Evolutionary conservation across 2,329 filamentous ascomycete genomes (phyloP).

Genomic region (Botryotinia convoluta): DNA sequence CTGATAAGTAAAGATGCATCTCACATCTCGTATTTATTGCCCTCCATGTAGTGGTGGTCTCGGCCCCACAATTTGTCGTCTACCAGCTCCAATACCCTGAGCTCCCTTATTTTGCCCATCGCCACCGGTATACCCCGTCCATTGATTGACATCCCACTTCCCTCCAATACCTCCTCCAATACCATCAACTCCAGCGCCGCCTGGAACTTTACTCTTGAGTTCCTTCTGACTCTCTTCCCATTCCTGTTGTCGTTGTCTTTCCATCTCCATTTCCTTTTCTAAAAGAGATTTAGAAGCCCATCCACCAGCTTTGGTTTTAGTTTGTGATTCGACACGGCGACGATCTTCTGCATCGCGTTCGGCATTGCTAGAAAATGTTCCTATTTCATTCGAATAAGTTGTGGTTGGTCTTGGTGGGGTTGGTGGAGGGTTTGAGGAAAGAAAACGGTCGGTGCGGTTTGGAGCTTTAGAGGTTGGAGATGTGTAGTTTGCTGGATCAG

Average conservation of each 20-base stretch:
- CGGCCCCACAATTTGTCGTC: slow-evolving; percentile 77
- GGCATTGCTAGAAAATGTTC: slow-evolving; percentile 42
- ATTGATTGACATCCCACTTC: slow-evolving; percentile 58
- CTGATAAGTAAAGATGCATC: background rate
- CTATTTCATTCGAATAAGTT: slow-evolving; percentile 43
- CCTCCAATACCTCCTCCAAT: slow-evolving; percentile 65
- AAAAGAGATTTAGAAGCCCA: slow-evolving; percentile 55
- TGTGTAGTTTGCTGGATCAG: slow-evolving; percentile 37
- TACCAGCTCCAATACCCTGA: slow-evolving; percentile 65
- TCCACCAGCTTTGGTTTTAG: slow-evolving; percentile 51
- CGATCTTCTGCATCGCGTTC: slow-evolving; percentile 52
- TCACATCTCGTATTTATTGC: background rate
- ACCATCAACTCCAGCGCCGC: slow-evolving; percentile 54
- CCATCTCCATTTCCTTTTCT: slow-evolving; percentile 60
- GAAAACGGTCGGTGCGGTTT: slow-evolving; percentile 49
- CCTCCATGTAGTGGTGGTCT: slow-evolving; percentile 51
- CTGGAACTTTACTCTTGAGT: slow-evolving; percentile 49
- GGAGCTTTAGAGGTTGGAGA: slow-evolving; percentile 28
- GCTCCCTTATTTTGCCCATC: slow-evolving; percentile 68
- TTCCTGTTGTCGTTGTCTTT: slow-evolving; percentile 56
- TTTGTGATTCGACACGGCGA: slow-evolving; percentile 46
- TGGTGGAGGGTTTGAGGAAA: slow-evolving; percentile 49
- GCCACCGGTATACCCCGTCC: slow-evolving; percentile 71
- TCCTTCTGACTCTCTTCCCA: slow-evolving; percentile 73
- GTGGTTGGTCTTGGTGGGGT: slow-evolving; percentile 38